phyloP scores from a whole-genome alignment of 345 rosid species.

The Syzygium grande region DNA sequence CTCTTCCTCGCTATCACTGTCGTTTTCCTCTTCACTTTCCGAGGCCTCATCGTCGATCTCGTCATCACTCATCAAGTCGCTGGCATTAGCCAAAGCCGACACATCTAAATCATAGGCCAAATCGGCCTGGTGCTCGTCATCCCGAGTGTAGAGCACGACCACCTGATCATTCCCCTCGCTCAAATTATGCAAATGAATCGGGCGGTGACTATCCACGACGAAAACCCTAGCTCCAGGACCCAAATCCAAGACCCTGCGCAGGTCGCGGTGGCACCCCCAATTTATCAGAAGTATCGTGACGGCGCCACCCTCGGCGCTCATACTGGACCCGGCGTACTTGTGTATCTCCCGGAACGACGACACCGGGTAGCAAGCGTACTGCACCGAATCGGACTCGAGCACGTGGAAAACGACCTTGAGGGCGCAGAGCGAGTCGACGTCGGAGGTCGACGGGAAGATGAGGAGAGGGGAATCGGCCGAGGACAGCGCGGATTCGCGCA shows the following conservation, averaged over 20 bases:
- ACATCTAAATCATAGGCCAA: slow-evolving; percentile 77
- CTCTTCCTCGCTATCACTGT: slow-evolving; percentile 32
- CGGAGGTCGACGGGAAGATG: slow-evolving; percentile 90
- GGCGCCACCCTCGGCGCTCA: slow-evolving; percentile 41
- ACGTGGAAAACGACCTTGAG: slow-evolving; percentile 75
- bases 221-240: slow-evolving; percentile 60
- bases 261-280: slow-evolving; percentile 94
- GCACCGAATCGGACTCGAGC: slow-evolving; percentile 85
- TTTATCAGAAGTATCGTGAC: slow-evolving; percentile 61
- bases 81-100: slow-evolving; percentile 56
- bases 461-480: slow-evolving; percentile 60
- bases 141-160: slow-evolving; percentile 70
- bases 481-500: slow-evolving; percentile 59
- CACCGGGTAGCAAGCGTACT: slow-evolving; percentile 90
- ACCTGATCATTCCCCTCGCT: slow-evolving; percentile 65
- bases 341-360: slow-evolving; percentile 79
- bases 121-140: slow-evolving; percentile 83
- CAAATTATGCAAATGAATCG: slow-evolving; percentile 85
- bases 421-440: slow-evolving; percentile 83
- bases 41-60: slow-evolving; percentile 8
- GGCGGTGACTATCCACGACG: slow-evolving; percentile 90
- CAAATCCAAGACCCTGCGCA: slow-evolving; percentile 40
- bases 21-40: slow-evolving; percentile 23
- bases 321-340: slow-evolving; percentile 51
- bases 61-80: slow-evolving; percentile 16